Base-by-base conservation (phyloP, 176 grass and related monocot species). In the Musa troglodytarum region DNA sequence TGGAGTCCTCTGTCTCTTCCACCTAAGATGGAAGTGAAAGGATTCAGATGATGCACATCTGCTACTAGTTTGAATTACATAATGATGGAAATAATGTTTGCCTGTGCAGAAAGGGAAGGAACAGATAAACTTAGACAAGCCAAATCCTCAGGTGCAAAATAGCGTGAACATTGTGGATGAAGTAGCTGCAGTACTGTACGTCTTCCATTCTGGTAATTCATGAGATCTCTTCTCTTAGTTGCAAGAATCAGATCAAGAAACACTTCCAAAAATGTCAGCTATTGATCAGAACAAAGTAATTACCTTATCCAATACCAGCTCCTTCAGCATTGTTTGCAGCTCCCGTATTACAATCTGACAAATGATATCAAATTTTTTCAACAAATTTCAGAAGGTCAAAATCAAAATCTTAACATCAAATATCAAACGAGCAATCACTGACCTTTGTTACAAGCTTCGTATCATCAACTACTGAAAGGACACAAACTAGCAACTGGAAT, bases 381-480 rank as follows among this genome's bases (percentile, higher is more conserved):
- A 49, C 4, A 43, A 29, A 74, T 28, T 57, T 20, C 24, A 29
- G 15, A 34, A 12, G 3, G 26, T 28, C 22, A 43, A 50, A 15
- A 9, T 53, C 2, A 15, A 4, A 12, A 15, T 17, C 0, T 13
- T 12, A 14, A 58, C 11, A 19, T 15, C 22, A 6, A 28, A 28
- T 57, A 74, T 20, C 68, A 56, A 57, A 50, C 64, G 49, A 55
- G 15, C 29, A 58, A 17, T 50, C 29, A 74, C 80, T 63, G 76
- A 90, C 90, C 90, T 98, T 98, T 12, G 82, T 80, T 63, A 93
- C 77, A 80, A 98, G 94, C 81, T 98, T 93, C 54, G 90, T 91
- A 83, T 93, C 94, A 82, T 98, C 90, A 65, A 98, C 94, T 59
- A 93, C 72, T 53, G 94, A 98, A 76, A 98, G 82, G 83, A 88